Conservation (phyloP, 148 eudicot species). For the Persicaria maculosa region DNA sequence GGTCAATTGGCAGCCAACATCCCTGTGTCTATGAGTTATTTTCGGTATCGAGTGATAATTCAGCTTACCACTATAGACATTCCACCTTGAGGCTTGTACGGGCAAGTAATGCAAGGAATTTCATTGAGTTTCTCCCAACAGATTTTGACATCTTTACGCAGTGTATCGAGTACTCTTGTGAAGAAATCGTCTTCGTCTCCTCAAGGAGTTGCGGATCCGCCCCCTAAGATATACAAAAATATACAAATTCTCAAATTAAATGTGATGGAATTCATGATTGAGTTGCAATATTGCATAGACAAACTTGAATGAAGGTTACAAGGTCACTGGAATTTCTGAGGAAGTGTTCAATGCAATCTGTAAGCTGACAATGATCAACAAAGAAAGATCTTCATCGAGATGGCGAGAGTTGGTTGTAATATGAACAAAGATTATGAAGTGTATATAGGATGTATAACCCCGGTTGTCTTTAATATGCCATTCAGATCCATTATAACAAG, state of each 20-base stretch:
- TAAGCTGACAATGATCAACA: conserved; percentile 35
- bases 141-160: conserved; percentile 32
- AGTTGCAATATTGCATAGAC: too few relatives aligned
- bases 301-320: conserved; percentile 67
- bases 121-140: conserved; percentile 38
- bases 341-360: conserved; percentile 36
- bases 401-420: not conserved
- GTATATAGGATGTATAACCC: conserved; percentile 29
- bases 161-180: conserved; percentile 19
- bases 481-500: conserved; percentile 48
- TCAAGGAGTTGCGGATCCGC: conserved; percentile 40
- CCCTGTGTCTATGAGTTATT: too few relatives aligned
- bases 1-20: too few relatives aligned
- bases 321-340: conserved; percentile 46
- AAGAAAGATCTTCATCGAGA: not conserved
- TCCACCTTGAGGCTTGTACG: conserved; percentile 54
- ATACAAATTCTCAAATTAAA: too few relatives aligned
- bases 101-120: conserved; percentile 48
- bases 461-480: conserved; percentile 42
- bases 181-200: conserved; percentile 47
- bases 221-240: conserved; percentile 40
- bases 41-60: too few relatives aligned
- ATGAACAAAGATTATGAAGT: not conserved
- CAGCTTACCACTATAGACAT: conserved; percentile 45
- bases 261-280: too few relatives aligned